Evolutionary conservation across 805 yeast species (phyloP).

Genomic region (Yamadazyma sp.): DNA sequence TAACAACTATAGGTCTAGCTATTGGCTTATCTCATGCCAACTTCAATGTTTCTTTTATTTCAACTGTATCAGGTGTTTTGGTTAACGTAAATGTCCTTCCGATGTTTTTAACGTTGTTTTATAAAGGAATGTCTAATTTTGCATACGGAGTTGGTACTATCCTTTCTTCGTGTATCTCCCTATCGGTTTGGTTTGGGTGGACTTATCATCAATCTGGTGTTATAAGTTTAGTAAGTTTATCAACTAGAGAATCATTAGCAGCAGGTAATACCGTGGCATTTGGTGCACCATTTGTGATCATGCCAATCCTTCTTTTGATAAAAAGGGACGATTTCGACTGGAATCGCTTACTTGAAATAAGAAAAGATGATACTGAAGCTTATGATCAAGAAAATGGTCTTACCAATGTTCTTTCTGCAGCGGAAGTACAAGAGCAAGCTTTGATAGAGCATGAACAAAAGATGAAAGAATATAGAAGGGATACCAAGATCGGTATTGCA

Average conservation of each 20-base stretch:
- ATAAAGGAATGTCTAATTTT: conserved; percentile 29
- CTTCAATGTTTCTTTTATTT: conserved; percentile 24
- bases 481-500: conserved; percentile 23
- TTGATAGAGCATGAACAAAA: conserved; percentile 17
- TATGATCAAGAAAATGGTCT: conserved; percentile 28
- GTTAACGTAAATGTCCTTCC: conserved; percentile 22
- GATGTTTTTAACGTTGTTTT: conserved; percentile 19
- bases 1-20: conserved; percentile 19
- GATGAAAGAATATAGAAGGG: conserved; percentile 19
- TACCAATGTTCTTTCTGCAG: conserved; percentile 21
- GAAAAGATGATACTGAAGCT: conserved; percentile 15
- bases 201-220: conserved; percentile 12
- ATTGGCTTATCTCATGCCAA: conserved; percentile 22
- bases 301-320: conserved; percentile 10
- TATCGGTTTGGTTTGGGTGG: conserved; percentile 34
- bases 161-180: conserved; percentile 33
- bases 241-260: conserved; percentile 15
- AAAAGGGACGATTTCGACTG: conserved; percentile 14
- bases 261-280: conserved; percentile 15
- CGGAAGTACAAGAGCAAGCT: conserved; percentile 23
- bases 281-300: conserved; percentile 11
- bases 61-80: conserved; percentile 24
- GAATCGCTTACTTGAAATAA: conserved; percentile 11
- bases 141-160: conserved; percentile 40
- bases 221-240: conserved; percentile 10